These are phyloP conservation scores for Pistacia integerrima DNA, from an alignment of 345 rosid genomes.

Conservation along the genomic window DNA sequence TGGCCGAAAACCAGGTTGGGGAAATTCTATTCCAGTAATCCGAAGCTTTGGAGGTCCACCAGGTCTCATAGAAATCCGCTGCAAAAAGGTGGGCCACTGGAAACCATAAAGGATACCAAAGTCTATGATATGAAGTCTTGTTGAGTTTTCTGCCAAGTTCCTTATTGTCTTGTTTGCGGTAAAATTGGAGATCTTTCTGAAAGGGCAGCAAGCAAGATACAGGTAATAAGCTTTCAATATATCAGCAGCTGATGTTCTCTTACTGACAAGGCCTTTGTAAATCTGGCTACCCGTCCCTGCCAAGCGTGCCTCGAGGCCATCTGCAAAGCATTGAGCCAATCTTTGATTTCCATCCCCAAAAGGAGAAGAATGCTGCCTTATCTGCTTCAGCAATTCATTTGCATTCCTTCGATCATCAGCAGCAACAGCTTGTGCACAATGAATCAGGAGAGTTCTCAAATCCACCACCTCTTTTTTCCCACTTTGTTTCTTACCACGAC, in stretches of 20 bases:
- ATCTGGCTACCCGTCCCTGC: slow-evolving; percentile 79
- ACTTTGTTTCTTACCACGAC: slow-evolving; percentile 48
- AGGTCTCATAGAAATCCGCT: slow-evolving; percentile 48
- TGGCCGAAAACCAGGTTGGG: slow-evolving; percentile 92
- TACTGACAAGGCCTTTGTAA: slow-evolving; percentile 58
- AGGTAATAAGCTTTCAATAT: slow-evolving; percentile 80
- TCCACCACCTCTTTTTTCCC: slow-evolving; percentile 77
- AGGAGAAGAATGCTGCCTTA: slow-evolving; percentile 76
- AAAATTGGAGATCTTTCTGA: slow-evolving; percentile 71
- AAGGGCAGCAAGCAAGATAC: slow-evolving; percentile 74
- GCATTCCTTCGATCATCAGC: slow-evolving; percentile 64
- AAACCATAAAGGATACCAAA: slow-evolving; percentile 93
- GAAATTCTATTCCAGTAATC: slow-evolving; percentile 92
- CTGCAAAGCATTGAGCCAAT: slow-evolving; percentile 78
- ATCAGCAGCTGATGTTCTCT: slow-evolving; percentile 70
- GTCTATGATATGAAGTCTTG: slow-evolving; percentile 77
- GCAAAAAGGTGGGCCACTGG: slow-evolving; percentile 90
- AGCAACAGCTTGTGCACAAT: slow-evolving; percentile 90
- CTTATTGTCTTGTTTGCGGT: slow-evolving; percentile 55
- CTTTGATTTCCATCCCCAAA: slow-evolving; percentile 89
- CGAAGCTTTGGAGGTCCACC: slow-evolving; percentile 81
- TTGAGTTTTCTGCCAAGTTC: slow-evolving; percentile 45
- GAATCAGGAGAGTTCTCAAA: slow-evolving; percentile 71
- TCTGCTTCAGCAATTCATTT: slow-evolving; percentile 73
- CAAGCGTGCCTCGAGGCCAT: slow-evolving; percentile 83